Base-by-base conservation (phyloP, 768 basidiomycete species). In the Saitozyma podzolica region DNA sequence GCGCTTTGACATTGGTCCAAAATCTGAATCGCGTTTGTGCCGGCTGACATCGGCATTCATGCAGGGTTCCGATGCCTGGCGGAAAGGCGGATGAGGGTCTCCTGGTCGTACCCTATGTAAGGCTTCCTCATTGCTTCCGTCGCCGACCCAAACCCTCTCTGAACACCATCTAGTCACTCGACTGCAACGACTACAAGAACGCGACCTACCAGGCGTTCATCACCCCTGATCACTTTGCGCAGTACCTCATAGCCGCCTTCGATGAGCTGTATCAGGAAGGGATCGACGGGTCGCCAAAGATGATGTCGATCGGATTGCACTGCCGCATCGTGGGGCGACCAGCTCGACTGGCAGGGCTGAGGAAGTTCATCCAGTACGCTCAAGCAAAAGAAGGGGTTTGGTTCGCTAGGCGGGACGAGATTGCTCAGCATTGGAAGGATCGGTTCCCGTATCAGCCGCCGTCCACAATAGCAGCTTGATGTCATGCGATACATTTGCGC, bases 181-280 rank as follows among this genome's bases (percentile, higher is more conserved):
- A 75, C 61, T 70, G 64, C 14, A 72, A 72, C 64, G 70, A 75
- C 61, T 72, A 70, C 60, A 72, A 73, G 61, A 61, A 72, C 51
- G 70, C 66, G n/a, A 57, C 55, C 49, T 61, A 72, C 55, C 68
- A 72, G 40, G 50, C 69, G 9, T 69, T 61, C 54, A 63, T 67
- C 9, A 51, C 65, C 8, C 66, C 68, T 39, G 67, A 73, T 40
- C 63, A 68, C 51, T 75, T 69, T 39, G 67, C 61, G 10, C 48
- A 61, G 14, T 70, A 73, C 57, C 61, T 67, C 51, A 71, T 67
- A 40, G 74, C 55, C 50, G 61, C 70, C 4, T 72, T 72, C 40
- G 67, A 72, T 48, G 70, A 72, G 59, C 65, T 72, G 8, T 72
- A 72, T 41, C 56, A 53, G 16, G 74, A 76, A 54, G 75, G 70